A percentile compares a stretch with the other conserved stretches of the same genome.
These are phyloP conservation scores for Camelina hispida DNA, from an alignment of 345 rosid genomes.

Conservation along the genomic window DNA sequence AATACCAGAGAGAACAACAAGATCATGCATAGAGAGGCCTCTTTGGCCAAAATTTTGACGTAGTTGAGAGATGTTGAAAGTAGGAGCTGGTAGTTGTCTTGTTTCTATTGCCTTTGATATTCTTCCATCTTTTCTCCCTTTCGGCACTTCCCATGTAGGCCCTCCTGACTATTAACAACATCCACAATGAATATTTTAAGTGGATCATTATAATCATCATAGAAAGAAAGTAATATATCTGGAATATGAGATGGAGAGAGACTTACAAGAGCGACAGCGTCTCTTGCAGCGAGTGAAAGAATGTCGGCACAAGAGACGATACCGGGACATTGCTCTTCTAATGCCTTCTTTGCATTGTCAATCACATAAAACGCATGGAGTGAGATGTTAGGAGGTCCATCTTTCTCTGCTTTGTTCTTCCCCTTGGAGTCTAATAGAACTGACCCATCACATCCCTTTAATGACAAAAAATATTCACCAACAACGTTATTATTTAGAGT, in stretches of 20 bases:
- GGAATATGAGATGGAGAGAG: neutral
- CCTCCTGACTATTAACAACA: constrained; percentile 73
- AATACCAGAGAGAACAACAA: constrained; percentile 81
- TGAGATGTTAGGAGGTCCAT: constrained; percentile 89
- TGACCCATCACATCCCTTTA: constrained; percentile 89
- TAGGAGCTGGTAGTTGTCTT: constrained; percentile 78
- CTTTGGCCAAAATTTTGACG: constrained; percentile 78
- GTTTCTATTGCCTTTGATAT: constrained; percentile 80
- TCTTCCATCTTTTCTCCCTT: constrained; percentile 90
- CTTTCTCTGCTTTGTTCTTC: constrained; percentile 77
- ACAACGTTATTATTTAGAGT: neutral
- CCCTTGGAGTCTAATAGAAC: constrained; percentile 74
- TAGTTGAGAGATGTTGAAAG: constrained; percentile 72
- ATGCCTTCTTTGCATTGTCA: constrained; percentile 75
- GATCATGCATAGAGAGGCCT: constrained; percentile 72
- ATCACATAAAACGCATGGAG: constrained; percentile 87
- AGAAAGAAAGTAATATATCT: neutral
- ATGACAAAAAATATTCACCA: neutral
- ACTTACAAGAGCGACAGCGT: constrained; percentile 76
- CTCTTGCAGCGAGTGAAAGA: constrained; percentile 81
- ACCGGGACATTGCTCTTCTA: constrained; percentile 79
- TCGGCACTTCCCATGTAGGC: constrained; percentile 84
- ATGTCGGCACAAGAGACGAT: constrained; percentile 92
- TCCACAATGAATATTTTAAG: neutral
- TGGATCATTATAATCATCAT: neutral